phyloP scores from a whole-genome alignment of 805 yeast species.

The Maudiozyma saulgeensis region DNA sequence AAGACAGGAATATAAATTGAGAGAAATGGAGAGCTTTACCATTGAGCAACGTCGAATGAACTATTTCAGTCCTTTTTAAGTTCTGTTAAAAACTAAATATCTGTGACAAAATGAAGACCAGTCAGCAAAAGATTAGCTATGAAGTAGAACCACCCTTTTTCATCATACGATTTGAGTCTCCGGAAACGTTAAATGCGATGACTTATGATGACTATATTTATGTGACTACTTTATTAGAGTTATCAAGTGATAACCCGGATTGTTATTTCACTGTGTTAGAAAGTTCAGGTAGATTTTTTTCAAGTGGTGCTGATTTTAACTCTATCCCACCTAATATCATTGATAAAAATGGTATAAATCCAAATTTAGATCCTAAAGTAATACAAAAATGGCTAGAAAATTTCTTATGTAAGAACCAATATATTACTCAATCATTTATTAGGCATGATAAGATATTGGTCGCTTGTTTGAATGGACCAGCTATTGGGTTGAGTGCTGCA shows the following conservation, averaged over 20 bases:
- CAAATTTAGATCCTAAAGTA: slow-evolving; percentile 19
- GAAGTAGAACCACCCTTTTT: slow-evolving; percentile 30
- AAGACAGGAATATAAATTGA: too few relatives aligned
- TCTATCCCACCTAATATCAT: slow-evolving; percentile 9
- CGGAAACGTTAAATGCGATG: slow-evolving; percentile 56
- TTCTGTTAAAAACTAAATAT: too few relatives aligned
- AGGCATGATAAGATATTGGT: slow-evolving; percentile 64
- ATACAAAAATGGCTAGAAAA: slow-evolving; percentile 39
- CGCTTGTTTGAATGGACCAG: slow-evolving; percentile 80
- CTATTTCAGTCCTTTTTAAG: too few relatives aligned
- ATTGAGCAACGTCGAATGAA: too few relatives aligned
- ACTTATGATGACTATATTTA: slow-evolving; percentile 53
- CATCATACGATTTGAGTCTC: slow-evolving; percentile 57
- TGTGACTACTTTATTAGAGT: slow-evolving; percentile 48
- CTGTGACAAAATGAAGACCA: neutral
- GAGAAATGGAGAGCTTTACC: too few relatives aligned
- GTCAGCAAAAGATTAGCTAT: slow-evolving; percentile 10
- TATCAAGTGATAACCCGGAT: slow-evolving; percentile 52
- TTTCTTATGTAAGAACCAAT: slow-evolving; percentile 64
- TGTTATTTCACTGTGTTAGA: slow-evolving; percentile 59
- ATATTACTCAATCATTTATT: slow-evolving; percentile 55
- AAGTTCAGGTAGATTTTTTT: slow-evolving; percentile 65
- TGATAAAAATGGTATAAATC: slow-evolving; percentile 4
- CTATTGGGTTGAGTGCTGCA: slow-evolving; percentile 68
- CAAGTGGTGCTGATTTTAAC: slow-evolving; percentile 75